phyloP scores from a whole-genome alignment of 108 stramenopile species.

The Schizochytrium sp. region DNA sequence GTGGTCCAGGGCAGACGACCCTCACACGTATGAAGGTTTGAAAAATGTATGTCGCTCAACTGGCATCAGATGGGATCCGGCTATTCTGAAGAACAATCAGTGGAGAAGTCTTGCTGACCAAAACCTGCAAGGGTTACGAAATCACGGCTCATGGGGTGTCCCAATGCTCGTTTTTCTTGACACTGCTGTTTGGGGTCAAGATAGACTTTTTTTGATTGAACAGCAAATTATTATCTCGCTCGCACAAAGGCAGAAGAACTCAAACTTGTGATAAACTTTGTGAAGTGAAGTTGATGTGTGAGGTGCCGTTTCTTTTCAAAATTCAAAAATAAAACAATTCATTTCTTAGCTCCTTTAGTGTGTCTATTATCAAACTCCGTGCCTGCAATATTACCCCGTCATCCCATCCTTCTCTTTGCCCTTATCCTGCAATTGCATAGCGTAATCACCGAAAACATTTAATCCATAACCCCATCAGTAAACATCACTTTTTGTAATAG shows the following conservation, averaged over 20 bases:
- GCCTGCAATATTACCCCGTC: too few relatives aligned
- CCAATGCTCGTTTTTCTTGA: background rate
- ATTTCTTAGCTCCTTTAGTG: too few relatives aligned
- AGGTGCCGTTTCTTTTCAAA: background rate
- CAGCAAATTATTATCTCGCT: background rate
- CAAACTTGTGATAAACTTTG: background rate
- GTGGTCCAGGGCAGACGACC: background rate
- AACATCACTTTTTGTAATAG: too few relatives aligned
- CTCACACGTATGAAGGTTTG: background rate
- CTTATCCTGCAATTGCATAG: too few relatives aligned
- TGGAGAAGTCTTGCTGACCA: background rate
- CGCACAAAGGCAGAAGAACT: background rate
- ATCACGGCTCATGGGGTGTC: background rate
- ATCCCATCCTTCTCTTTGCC: too few relatives aligned
- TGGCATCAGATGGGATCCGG: slow-evolving; percentile 13
- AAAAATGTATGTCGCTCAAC: background rate
- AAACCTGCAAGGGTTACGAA: background rate
- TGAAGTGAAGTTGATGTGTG: background rate
- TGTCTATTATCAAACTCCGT: too few relatives aligned
- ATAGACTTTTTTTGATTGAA: background rate
- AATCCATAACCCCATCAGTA: too few relatives aligned
- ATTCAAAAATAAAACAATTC: too few relatives aligned
- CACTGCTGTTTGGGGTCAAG: background rate
- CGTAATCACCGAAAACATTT: too few relatives aligned
- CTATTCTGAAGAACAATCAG: background rate